These are phyloP conservation scores for Pseudocercospora fijiensis DNA, from an alignment of 2,329 filamentous ascomycete genomes.

Conservation along the genomic window DNA sequence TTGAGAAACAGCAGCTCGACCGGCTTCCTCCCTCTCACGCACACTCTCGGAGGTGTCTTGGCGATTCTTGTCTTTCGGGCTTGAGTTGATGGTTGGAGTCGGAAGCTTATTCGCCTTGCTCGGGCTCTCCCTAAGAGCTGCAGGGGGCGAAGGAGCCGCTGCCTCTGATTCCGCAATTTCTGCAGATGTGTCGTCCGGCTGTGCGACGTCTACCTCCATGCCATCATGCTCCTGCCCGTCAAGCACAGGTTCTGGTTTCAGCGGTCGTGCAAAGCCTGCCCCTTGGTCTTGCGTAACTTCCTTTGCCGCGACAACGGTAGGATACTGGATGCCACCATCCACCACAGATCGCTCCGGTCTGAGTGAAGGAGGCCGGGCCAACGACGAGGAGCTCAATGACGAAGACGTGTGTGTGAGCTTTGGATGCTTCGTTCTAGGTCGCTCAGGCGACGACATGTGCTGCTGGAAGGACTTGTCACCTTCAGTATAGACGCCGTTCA, in stretches of 20 bases:
- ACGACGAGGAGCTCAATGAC: background rate
- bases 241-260: background rate
- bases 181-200: background rate
- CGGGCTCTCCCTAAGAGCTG: conserved; percentile 27
- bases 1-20: conserved; percentile 38
- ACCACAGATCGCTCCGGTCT: background rate
- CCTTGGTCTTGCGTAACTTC: background rate
- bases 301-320: background rate
- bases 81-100: conserved; percentile 16
- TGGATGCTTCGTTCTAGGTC: conserved; percentile 23
- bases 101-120: conserved; percentile 34
- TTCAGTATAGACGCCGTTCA: conserved; percentile 38
- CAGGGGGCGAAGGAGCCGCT: conserved; percentile 1
- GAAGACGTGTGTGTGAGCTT: conserved; percentile 19
- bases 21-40: conserved; percentile 39
- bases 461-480: conserved; percentile 40
- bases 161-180: background rate
- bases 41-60: conserved; percentile 28
- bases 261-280: background rate
- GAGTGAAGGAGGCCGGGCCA: background rate
- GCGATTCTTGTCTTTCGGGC: conserved; percentile 20
- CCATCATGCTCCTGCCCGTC: background rate
- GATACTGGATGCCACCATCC: background rate
- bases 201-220: background rate
- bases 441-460: conserved; percentile 25